These are phyloP conservation scores for Eudorina sp. DNA, from an alignment of 139 green algal genomes.

Conservation along the genomic window DNA sequence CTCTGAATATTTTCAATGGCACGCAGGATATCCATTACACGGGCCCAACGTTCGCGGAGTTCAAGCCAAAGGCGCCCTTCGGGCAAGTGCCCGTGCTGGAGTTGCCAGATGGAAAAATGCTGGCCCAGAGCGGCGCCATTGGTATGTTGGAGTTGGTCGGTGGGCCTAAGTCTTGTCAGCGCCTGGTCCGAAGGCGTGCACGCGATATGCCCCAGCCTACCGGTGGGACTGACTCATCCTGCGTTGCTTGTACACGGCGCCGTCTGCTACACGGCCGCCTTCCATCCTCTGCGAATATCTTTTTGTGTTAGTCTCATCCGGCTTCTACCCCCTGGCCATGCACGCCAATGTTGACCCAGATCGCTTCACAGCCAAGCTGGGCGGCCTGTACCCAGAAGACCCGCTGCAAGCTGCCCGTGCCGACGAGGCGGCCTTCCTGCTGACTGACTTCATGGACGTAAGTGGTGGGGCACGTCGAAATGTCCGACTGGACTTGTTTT, in stretches of 20 bases:
- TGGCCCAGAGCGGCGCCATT: slow-evolving; percentile 61
- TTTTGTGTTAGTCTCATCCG: too few relatives aligned
- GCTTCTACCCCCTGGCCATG: too few relatives aligned
- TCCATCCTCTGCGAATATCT: too few relatives aligned
- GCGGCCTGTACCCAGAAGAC: slow-evolving; percentile 55
- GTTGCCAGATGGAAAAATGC: slow-evolving; percentile 53
- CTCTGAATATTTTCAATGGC: too few relatives aligned
- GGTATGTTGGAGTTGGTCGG: too few relatives aligned
- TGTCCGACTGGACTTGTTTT: neutral
- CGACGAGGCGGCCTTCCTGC: slow-evolving; percentile 24
- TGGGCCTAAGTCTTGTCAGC: too few relatives aligned
- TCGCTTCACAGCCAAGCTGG: slow-evolving; percentile 57
- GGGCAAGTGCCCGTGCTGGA: slow-evolving; percentile 62
- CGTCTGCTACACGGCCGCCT: too few relatives aligned
- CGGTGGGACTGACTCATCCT: too few relatives aligned
- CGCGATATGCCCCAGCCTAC: too few relatives aligned
- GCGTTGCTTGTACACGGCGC: too few relatives aligned
- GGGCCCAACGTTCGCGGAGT: slow-evolving; percentile 24
- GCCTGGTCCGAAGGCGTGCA: too few relatives aligned
- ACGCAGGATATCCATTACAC: slow-evolving; percentile 52
- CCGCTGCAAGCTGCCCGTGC: slow-evolving; percentile 19
- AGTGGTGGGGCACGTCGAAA: neutral
- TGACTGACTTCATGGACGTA: slow-evolving; percentile 6
- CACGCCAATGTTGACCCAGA: too few relatives aligned
- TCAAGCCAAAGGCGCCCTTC: slow-evolving; percentile 55